phyloP scores from a whole-genome alignment of 1,284 basidiomycete species.

The Cryptococcus hybrid region DNA sequence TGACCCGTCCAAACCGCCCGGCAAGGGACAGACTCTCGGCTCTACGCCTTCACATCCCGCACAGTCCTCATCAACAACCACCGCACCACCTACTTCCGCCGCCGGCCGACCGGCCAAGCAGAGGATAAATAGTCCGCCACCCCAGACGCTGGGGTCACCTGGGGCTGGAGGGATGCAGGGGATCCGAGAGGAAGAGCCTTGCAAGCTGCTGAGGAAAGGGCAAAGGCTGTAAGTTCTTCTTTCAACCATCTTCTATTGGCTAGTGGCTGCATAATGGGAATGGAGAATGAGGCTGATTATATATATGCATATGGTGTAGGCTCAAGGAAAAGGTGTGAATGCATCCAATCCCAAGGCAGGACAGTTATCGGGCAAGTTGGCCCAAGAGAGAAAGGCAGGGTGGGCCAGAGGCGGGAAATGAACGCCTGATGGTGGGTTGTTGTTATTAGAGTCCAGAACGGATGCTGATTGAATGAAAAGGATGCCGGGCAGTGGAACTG shows the following conservation, averaged over 20 bases:
- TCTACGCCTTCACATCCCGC: conserved; percentile 17
- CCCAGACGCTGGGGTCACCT: conserved; percentile 15
- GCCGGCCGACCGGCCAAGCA: conserved; percentile 5
- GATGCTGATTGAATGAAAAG: conserved; percentile 8
- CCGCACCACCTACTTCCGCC: neutral
- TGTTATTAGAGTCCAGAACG: neutral
- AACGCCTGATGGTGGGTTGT: conserved; percentile 45
- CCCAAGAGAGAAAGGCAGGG: conserved; percentile 27
- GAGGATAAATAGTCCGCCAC: conserved; percentile 13
- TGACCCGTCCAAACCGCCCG: conserved; percentile 35
- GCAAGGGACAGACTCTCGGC: conserved; percentile 40
- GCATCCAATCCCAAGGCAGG: conserved; percentile 44
- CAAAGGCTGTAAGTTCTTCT: conserved; percentile 38
- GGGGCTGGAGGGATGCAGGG: conserved; percentile 7
- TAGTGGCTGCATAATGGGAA: neutral
- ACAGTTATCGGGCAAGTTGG: conserved; percentile 42
- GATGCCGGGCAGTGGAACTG: conserved; percentile 36
- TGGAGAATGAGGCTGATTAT: neutral
- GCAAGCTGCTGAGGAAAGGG: conserved; percentile 45
- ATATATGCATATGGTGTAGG: conserved; percentile 17
- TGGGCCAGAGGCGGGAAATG: conserved; percentile 19
- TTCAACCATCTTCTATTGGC: neutral
- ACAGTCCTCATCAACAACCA: conserved; percentile 8
- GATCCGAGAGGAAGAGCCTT: conserved; percentile 41
- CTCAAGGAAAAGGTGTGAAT: conserved; percentile 41